phyloP scores from a whole-genome alignment of 2,329 filamentous ascomycete species.

The Ilyonectria sp. region DNA sequence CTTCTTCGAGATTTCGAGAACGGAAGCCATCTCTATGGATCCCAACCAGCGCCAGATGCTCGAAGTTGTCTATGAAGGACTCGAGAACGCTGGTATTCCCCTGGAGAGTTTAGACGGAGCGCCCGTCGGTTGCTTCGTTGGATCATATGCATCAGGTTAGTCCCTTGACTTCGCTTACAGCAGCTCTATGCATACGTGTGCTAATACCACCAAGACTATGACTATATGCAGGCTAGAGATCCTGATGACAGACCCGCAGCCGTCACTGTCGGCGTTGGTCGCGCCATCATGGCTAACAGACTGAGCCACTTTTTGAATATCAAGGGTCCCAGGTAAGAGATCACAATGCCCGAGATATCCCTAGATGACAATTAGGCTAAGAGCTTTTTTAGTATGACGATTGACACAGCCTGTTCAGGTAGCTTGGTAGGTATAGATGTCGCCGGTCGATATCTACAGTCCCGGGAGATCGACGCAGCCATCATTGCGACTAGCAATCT shows the following conservation, averaged over 20 bases:
- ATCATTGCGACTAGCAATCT: conserved; percentile 60
- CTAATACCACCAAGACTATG: conserved; percentile 50
- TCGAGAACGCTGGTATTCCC: conserved; percentile 56
- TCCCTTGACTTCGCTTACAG: no score
- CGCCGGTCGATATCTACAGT: conserved; percentile 47
- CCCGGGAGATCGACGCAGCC: conserved; percentile 28
- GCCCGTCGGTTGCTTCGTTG: conserved; percentile 55
- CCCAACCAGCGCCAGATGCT: conserved; percentile 59
- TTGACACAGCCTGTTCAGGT: conserved; percentile 68
- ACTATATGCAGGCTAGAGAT: conserved; percentile 55
- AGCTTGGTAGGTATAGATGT: conserved; percentile 62
- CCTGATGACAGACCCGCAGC: conserved; percentile 56
- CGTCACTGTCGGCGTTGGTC: conserved; percentile 52
- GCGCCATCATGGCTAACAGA: conserved; percentile 61
- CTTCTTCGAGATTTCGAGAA: conserved; percentile 31
- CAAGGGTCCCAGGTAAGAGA: conserved; percentile 52
- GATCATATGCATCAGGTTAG: no score
- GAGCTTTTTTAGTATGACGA: conserved; percentile 55
- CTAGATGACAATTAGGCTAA: no score
- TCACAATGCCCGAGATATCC: no score
- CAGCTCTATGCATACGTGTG: no score
- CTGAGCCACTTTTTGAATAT: conserved; percentile 65
- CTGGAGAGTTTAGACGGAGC: conserved; percentile 47
- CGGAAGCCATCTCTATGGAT: conserved; percentile 54
- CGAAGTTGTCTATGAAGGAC: conserved; percentile 58